Evolutionary conservation across 352 stramenopile genomes (phyloP), one percentile per base, ranked within the genome.

Genomic region (Globisporangium rhizosaccharum): DNA sequence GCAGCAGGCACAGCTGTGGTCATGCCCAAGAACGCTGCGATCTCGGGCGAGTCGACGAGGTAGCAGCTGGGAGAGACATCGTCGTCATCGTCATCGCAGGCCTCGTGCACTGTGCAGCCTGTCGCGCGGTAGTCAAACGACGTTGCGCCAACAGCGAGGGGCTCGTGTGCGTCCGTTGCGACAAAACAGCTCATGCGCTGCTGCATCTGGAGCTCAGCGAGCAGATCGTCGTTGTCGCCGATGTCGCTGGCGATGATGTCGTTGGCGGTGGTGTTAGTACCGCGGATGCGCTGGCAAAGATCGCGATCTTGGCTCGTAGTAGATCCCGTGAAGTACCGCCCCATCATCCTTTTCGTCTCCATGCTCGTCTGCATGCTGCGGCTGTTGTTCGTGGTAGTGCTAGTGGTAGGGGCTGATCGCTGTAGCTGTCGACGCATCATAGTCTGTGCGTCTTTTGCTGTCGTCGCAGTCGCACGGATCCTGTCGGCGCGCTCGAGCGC

Each of bases 11-110:
- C 5, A 37, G 33, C 2, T 39, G 41, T 50, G 20, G 42, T 41
- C 33, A 64, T 26, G 2, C 51, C 51, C 20, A 64, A 36, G 17
- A 64, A 64, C 30, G 58, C 51, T 2, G 58, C 58, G 58, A 64
- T 37, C 51, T 64, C 58, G 7, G 58, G 58, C 2, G 58, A 50
- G 23, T 59, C 58, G 15, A 64, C 58, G 3, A 64, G 20, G 28
- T 53, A 64, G 51, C 51, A 42, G 30, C 33, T 26, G n/a, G 45
- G 26, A 2, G 49, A 28, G 30, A 41, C 49, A 25, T 46, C 39
- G n/a, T 45, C 30, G 12, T 3, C 41, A 1, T 56, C 26, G 28
- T 45, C 36, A 14, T 41, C 47, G n/a, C 23, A 23, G 23, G 0
- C 23, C 23, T 47, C 54, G 14, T 28, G 23, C 33, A 12, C 37